A percentile compares a stretch with the other conserved stretches of the same genome.
These are phyloP conservation scores for Saussurea involucrata DNA, from an alignment of 129 eudicot species.

Conservation along the genomic window DNA sequence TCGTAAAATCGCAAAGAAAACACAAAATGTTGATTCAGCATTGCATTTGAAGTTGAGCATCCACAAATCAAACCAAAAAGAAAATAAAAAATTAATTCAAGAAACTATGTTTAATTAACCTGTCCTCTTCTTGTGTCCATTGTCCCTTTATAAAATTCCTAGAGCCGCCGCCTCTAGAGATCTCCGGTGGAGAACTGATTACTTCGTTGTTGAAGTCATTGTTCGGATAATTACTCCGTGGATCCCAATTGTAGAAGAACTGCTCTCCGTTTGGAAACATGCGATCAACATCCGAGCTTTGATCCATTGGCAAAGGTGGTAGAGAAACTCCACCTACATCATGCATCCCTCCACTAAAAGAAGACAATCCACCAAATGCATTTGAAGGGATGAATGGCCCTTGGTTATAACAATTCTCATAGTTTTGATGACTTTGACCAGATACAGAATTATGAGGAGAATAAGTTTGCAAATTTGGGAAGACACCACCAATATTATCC, in stretches of 20 bases:
- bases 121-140: conserved; percentile 70
- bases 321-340: conserved; percentile 6
- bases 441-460: conserved; percentile 22
- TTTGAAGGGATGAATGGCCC: not conserved
- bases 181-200: not conserved
- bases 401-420: conserved; percentile 9
- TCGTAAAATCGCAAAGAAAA: conserved; percentile 6
- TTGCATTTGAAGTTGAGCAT: not conserved
- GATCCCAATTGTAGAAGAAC: not conserved
- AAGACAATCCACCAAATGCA: conserved; percentile 19
- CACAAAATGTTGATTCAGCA: not conserved
- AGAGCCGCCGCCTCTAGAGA: not conserved
- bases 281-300: conserved; percentile 7
- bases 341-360: not conserved
- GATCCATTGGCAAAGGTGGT: conserved; percentile 16
- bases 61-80: not conserved
- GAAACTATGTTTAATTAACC: conserved; percentile 20
- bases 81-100: not conserved
- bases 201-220: conserved; percentile 9
- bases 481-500: conserved; percentile 18
- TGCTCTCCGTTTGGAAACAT: not conserved
- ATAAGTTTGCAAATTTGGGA: conserved; percentile 8
- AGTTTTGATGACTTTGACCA: conserved; percentile 17
- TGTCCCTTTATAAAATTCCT: conserved; percentile 37
- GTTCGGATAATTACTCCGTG: conserved; percentile 10